Evolutionary conservation across 2,329 filamentous ascomycete genomes (phyloP).

Genomic region (Alternaria ethzedia): DNA sequence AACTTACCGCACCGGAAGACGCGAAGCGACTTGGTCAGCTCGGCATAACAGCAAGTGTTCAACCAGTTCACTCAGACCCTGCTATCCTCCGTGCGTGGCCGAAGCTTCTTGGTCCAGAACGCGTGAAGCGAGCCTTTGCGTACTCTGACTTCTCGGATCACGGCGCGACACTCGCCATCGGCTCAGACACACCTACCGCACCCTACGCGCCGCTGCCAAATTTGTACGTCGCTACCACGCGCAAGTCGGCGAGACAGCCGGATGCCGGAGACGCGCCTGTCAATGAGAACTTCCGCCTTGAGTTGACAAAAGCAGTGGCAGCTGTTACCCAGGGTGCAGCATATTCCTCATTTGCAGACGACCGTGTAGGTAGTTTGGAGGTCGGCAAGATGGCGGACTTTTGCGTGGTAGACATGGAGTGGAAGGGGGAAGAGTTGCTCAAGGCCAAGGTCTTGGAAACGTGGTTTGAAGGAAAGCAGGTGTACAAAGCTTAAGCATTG

Average conservation of each 20-base stretch:
- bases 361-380: conserved; percentile 60
- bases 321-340: conserved; percentile 64
- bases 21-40: conserved; percentile 62
- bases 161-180: conserved; percentile 63
- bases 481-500: conserved; percentile 21
- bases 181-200: conserved; percentile 66
- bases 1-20: conserved; percentile 63
- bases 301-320: conserved; percentile 60
- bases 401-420: conserved; percentile 60
- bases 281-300: conserved; percentile 62
- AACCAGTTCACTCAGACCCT: conserved; percentile 89
- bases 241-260: conserved; percentile 61
- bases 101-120: conserved; percentile 59
- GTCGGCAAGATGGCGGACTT: conserved; percentile 65
- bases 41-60: conserved; percentile 83
- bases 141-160: conserved; percentile 65
- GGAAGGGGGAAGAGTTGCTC: conserved; percentile 56
- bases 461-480: conserved; percentile 58
- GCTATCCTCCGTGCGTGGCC: conserved; percentile 68
- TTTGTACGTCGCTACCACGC: conserved; percentile 65
- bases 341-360: conserved; percentile 65
- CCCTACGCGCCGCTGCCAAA: conserved; percentile 63
- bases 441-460: conserved; percentile 58
- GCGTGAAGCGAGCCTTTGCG: conserved; percentile 66
- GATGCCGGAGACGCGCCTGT: conserved; percentile 49